Percentiles rank a stretch among this genome's conserved stretches.
Evolutionary conservation across 352 stramenopile genomes (phyloP).

Genomic region (Phytopythium chamaehyphon): DNA sequence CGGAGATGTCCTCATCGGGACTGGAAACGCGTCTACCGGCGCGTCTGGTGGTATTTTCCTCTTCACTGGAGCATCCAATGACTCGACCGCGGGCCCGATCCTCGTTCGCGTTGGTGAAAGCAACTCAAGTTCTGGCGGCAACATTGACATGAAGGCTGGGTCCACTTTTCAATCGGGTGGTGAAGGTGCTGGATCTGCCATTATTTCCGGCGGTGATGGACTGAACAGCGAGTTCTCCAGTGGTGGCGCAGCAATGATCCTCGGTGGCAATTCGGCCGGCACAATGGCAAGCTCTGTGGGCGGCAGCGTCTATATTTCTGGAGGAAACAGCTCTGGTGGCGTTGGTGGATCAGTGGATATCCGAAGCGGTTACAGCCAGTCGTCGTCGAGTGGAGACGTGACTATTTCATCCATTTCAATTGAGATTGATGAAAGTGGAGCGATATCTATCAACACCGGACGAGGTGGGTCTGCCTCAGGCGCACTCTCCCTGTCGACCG

Average conservation of each 20-base stretch:
- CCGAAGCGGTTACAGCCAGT: slow-evolving; percentile 35
- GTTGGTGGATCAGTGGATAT: slow-evolving; percentile 40
- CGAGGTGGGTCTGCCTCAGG: slow-evolving; percentile 27
- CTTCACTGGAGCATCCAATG: slow-evolving; percentile 31
- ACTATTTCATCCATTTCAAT: slow-evolving; percentile 21
- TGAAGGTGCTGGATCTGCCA: slow-evolving; percentile 19
- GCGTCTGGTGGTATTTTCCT: slow-evolving; percentile 42
- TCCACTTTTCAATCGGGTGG: slow-evolving; percentile 27
- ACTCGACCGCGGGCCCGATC: slow-evolving; percentile 34
- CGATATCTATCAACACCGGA: slow-evolving; percentile 32
- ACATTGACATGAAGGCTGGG: slow-evolving; percentile 23
- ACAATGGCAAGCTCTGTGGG: slow-evolving; percentile 27
- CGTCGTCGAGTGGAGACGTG: slow-evolving; percentile 30
- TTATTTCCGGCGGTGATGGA: slow-evolving; percentile 22
- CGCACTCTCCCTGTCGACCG: slow-evolving; percentile 41
- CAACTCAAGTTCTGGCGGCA: slow-evolving; percentile 19
- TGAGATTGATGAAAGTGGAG: slow-evolving; percentile 18
- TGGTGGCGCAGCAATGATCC: slow-evolving; percentile 40
- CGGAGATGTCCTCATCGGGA: slow-evolving; percentile 44
- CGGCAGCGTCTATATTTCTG: slow-evolving; percentile 31
- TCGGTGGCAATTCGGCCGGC: slow-evolving; percentile 35
- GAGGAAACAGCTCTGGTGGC: slow-evolving; percentile 39
- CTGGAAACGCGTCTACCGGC: slow-evolving; percentile 34
- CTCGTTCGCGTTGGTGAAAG: slow-evolving; percentile 30
- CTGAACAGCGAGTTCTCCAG: slow-evolving; percentile 25